phyloP scores from a whole-genome alignment of 768 basidiomycete species.

The Chalciporus chontae region DNA sequence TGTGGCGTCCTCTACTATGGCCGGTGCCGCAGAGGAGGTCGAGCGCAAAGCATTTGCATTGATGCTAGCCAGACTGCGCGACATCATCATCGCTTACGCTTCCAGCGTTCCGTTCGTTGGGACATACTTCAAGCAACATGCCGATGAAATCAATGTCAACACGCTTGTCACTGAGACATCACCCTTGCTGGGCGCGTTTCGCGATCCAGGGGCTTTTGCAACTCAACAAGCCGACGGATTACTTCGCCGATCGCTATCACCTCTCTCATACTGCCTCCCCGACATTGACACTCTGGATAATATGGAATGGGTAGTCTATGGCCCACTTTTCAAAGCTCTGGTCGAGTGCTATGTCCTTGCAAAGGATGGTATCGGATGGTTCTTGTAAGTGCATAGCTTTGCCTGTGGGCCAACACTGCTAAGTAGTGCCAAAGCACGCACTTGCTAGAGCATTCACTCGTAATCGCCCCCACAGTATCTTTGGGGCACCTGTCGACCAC shows the following conservation, averaged over 20 bases:
- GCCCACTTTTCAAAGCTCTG: constrained; percentile 4
- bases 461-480: constrained; percentile 32
- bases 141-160: background rate
- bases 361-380: constrained; percentile 20
- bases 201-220: constrained; percentile 21
- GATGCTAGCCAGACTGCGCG: constrained; percentile 9
- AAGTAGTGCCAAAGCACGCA: constrained; percentile 12
- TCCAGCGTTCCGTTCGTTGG: constrained; percentile 23
- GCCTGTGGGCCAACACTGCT: background rate
- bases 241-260: constrained; percentile 11
- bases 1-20: background rate
- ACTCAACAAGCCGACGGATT: constrained; percentile 16
- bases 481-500: constrained; percentile 53
- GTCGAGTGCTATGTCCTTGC: constrained; percentile 22
- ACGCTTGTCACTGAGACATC: constrained; percentile 19
- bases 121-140: constrained; percentile 16
- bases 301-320: constrained; percentile 4
- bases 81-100: constrained; percentile 8
- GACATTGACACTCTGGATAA: constrained; percentile 19
- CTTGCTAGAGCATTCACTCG: constrained; percentile 23
- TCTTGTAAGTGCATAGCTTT: constrained; percentile 15
- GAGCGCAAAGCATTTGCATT: constrained; percentile 3
- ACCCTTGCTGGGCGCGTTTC: constrained; percentile 22
- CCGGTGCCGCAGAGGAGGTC: background rate
- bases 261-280: constrained; percentile 16